phyloP scores from a whole-genome alignment of 2,329 filamentous ascomycete species.

The Colletotrichum noveboracense region DNA sequence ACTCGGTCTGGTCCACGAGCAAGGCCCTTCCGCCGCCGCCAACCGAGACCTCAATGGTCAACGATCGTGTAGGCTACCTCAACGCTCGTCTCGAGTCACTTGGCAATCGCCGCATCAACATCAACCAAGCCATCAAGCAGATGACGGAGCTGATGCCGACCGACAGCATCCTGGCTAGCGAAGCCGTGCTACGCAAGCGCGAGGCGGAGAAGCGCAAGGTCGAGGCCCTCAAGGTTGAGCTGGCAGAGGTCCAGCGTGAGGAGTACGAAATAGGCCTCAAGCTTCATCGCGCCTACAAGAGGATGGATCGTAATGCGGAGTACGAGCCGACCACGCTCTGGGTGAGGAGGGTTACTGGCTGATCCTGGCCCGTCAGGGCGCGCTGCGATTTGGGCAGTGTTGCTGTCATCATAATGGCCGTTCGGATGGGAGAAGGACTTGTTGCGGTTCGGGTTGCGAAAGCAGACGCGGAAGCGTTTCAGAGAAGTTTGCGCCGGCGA shows the following conservation, averaged over 20 bases:
- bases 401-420: background rate
- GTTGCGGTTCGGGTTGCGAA: background rate
- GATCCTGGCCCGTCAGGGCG: background rate
- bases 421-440: background rate
- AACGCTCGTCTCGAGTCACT: conserved; percentile 71
- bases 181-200: conserved; percentile 63
- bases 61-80: conserved; percentile 70
- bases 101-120: conserved; percentile 71
- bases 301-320: conserved; percentile 69
- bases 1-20: conserved; percentile 43
- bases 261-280: conserved; percentile 81
- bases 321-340: conserved; percentile 75
- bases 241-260: conserved; percentile 76
- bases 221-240: conserved; percentile 66
- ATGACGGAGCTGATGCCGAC: conserved; percentile 80
- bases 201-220: conserved; percentile 69
- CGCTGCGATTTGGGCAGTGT: background rate
- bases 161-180: conserved; percentile 70
- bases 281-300: conserved; percentile 76
- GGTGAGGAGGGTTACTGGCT: conserved; percentile 78
- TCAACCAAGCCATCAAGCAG: conserved; percentile 75
- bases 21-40: conserved; percentile 69
- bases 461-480: conserved; percentile 8
- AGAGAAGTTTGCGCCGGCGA: conserved; percentile 2
- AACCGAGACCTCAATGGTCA: conserved; percentile 59